phyloP scores from a whole-genome alignment of 176 grass and related monocot species.

The Neostapfia colusana region DNA sequence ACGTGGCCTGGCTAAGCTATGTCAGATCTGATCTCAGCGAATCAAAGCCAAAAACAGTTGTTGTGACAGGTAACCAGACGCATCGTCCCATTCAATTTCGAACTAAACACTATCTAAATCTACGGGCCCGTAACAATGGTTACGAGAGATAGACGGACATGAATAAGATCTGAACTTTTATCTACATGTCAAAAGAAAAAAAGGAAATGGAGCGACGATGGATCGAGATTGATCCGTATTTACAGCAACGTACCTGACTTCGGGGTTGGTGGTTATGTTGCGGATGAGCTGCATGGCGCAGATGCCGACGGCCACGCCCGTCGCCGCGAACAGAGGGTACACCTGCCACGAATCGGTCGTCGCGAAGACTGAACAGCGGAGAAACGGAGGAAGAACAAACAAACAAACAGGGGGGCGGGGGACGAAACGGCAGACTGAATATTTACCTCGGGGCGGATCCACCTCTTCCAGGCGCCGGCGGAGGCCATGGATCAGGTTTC shows the following conservation, averaged over 20 bases:
- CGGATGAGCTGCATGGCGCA: constrained; percentile 56
- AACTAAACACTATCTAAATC: background rate
- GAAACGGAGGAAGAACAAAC: too few species aligned
- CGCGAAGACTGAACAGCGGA: background rate
- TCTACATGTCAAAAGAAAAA: background rate
- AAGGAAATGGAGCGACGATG: too few species aligned
- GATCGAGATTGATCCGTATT: background rate
- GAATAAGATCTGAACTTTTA: background rate
- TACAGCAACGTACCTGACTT: constrained; percentile 13
- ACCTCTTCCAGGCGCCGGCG: constrained; percentile 3
- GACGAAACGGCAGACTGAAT: background rate
- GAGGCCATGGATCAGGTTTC: background rate
- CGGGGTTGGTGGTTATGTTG: constrained; percentile 67
- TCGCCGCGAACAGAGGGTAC: constrained; percentile 57
- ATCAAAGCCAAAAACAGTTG: background rate
- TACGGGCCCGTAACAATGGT: background rate
- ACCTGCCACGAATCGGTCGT: constrained; percentile 22
- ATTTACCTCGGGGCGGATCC: constrained; percentile 12
- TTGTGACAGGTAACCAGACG: background rate
- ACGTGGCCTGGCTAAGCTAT: background rate
- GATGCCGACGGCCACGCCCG: constrained; percentile 54
- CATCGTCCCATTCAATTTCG: background rate
- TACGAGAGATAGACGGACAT: background rate
- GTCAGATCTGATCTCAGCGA: background rate
- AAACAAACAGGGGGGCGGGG: background rate